Conservation (phyloP, 176 grass and related monocot genomes). For the Miscanthus lutarioriparius region DNA sequence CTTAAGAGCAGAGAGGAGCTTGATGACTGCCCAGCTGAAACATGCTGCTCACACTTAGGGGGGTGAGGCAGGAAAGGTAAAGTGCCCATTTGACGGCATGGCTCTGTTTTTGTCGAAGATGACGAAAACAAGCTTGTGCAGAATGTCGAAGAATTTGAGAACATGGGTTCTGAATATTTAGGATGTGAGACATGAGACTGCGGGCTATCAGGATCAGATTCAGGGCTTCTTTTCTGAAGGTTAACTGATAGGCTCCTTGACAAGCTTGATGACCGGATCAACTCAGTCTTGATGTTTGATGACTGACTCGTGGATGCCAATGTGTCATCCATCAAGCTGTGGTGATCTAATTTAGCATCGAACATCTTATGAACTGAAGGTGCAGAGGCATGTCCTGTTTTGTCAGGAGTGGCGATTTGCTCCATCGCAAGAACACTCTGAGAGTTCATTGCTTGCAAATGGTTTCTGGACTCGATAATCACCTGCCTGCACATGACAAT, state of each 20-base stretch:
- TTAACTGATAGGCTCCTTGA: conserved; percentile 40
- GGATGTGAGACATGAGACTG: conserved; percentile 52
- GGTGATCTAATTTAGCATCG: conserved; percentile 28
- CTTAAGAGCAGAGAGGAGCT: conserved; percentile 43
- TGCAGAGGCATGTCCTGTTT: conserved; percentile 42
- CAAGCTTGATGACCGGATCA: conserved; percentile 37
- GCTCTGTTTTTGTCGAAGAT: conserved; percentile 42
- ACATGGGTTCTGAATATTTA: conserved; percentile 59
- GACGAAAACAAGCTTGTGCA: conserved; percentile 85
- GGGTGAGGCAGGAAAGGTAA: conserved; percentile 88
- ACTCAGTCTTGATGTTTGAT: conserved; percentile 45
- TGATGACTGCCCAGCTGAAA: conserved; percentile 45
- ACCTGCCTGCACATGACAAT: background rate
- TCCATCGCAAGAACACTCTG: conserved; percentile 39
- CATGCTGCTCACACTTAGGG: conserved; percentile 60
- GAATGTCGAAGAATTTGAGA: conserved; percentile 84
- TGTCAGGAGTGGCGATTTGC: conserved; percentile 37
- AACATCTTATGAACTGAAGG: conserved; percentile 51
- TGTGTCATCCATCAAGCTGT: conserved; percentile 24
- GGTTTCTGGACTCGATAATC: background rate
- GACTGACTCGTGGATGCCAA: conserved; percentile 59
- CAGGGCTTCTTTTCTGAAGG: conserved; percentile 50
- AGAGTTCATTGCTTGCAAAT: conserved; percentile 56
- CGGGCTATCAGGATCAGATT: conserved; percentile 51
- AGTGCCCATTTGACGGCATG: conserved; percentile 37